Evolutionary conservation across 208 protist species (phyloP).

Genomic region (Leishmania arabica): DNA sequence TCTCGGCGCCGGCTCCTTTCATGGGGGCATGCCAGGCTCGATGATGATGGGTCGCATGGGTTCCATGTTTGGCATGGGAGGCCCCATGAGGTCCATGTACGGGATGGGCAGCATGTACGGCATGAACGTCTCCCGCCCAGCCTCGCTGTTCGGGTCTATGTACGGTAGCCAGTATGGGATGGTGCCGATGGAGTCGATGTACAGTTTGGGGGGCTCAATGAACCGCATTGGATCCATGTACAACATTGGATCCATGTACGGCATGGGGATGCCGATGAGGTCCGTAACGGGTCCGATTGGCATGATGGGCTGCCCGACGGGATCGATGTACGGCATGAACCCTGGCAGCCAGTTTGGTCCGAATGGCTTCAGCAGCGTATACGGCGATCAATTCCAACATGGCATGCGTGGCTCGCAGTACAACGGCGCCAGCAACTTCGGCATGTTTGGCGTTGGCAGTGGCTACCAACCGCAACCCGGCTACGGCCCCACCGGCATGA

Average conservation of each 20-base stretch:
- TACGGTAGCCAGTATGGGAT: conserved; percentile 36
- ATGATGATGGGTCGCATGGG: conserved; percentile 20
- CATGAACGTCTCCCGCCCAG: conserved; percentile 20
- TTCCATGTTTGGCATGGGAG: conserved; percentile 26
- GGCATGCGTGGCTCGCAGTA: conserved; percentile 9
- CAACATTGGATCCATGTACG: conserved; percentile 43
- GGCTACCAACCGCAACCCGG: conserved; percentile 2
- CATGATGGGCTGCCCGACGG: conserved; percentile 22
- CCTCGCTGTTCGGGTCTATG: conserved; percentile 11
- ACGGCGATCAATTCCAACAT: conserved; percentile 23
- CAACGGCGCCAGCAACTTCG: conserved; percentile 25
- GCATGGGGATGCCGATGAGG: conserved; percentile 32
- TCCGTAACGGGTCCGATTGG: conserved; percentile 16
- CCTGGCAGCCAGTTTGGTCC: conserved; percentile 15
- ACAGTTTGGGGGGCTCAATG: conserved; percentile 22
- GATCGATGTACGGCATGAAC: conserved; percentile 39
- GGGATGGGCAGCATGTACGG: conserved; percentile 32
- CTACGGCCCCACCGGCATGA: conserved; percentile 30
- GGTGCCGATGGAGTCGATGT: conserved; percentile 19
- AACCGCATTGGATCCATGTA: conserved; percentile 38
- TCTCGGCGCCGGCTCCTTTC: conserved; percentile 17
- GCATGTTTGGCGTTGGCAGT: conserved; percentile 17
- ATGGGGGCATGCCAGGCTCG: conserved; percentile 10
- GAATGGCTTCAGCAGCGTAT: conserved; percentile 35
- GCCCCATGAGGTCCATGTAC: conserved; percentile 11